These are phyloP conservation scores for Rhizopus stolonifer DNA, from an alignment of 371 early-diverging fungal genomes.

Conservation along the genomic window DNA sequence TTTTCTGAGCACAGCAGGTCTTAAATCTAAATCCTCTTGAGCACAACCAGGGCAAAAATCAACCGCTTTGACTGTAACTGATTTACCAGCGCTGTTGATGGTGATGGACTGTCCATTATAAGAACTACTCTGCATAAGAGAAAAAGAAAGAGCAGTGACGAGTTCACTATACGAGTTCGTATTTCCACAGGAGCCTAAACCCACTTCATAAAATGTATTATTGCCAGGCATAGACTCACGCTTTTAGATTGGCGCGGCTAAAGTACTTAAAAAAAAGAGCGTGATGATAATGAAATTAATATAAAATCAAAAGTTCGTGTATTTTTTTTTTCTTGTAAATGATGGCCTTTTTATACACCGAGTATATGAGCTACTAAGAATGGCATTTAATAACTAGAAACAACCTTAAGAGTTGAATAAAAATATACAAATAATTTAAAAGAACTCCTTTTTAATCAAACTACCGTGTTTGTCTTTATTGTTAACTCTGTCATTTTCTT, in stretches of 20 bases:
- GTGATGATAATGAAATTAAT: too few species aligned
- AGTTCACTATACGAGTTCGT: conserved; percentile 16
- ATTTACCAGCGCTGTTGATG: not conserved
- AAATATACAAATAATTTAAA: too few species aligned
- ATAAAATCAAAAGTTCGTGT: too few species aligned
- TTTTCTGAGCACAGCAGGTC: conserved; percentile 46
- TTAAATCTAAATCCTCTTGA: conserved; percentile 35
- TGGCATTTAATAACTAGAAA: too few species aligned
- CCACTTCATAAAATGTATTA: conserved; percentile 29
- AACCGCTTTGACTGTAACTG: conserved; percentile 26
- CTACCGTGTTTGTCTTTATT: too few species aligned
- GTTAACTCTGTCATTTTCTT: too few species aligned
- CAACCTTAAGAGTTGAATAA: too few species aligned
- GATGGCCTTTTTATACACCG: too few species aligned
- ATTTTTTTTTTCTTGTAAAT: too few species aligned
- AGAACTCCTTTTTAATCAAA: too few species aligned
- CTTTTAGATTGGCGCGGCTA: conserved; percentile 6
- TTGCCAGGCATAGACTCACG: conserved; percentile 13
- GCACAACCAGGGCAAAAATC: conserved; percentile 49
- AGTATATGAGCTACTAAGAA: too few species aligned
- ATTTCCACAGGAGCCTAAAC: conserved; percentile 31
- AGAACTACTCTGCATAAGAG: conserved; percentile 8
- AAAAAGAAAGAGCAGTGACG: conserved; percentile 25
- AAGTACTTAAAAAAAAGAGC: not conserved
- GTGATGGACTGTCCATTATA: conserved; percentile 32